These are phyloP conservation scores for Agarophyton chilense DNA, from an alignment of 23 red algal genomes.

Conservation along the genomic window DNA sequence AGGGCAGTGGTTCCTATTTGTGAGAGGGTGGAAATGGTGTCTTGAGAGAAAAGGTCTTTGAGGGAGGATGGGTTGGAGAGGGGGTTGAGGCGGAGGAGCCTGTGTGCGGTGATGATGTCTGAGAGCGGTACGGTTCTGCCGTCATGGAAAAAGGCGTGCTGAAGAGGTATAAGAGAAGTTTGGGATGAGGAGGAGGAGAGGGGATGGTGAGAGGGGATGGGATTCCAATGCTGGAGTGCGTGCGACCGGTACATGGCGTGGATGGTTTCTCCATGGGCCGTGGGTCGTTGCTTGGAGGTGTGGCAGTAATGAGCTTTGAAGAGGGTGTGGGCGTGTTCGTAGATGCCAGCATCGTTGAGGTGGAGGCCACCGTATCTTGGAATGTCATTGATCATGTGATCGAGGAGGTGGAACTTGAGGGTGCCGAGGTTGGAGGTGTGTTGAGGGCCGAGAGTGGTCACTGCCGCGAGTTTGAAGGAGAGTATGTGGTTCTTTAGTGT, in stretches of 20 bases:
- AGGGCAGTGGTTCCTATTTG: neutral
- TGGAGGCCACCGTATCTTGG: neutral
- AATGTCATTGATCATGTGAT: neutral
- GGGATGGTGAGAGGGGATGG: too few species aligned
- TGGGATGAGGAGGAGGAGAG: neutral
- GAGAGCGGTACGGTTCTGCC: neutral
- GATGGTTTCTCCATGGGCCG: neutral
- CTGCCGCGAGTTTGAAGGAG: neutral
- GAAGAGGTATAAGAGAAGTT: neutral
- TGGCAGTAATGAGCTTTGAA: neutral
- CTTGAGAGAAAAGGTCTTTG: neutral
- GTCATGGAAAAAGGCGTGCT: neutral
- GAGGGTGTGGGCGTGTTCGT: slow-evolving; percentile 9
- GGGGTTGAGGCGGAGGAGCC: neutral
- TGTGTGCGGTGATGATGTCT: neutral
- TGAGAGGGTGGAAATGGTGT: neutral
- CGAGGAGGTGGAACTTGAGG: neutral
- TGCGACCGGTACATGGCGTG: neutral
- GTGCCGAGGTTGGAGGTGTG: neutral
- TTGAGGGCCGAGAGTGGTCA: neutral
- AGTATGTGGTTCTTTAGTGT: neutral
- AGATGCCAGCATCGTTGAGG: neutral
- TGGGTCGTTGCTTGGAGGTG: neutral
- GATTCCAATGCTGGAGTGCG: too few species aligned
- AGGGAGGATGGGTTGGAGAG: neutral